A percentile compares a stretch with the other conserved stretches of the same genome.
phyloP scores from a whole-genome alignment of 2,329 filamentous ascomycete genomes.

The Periconia macrospinosa region DNA sequence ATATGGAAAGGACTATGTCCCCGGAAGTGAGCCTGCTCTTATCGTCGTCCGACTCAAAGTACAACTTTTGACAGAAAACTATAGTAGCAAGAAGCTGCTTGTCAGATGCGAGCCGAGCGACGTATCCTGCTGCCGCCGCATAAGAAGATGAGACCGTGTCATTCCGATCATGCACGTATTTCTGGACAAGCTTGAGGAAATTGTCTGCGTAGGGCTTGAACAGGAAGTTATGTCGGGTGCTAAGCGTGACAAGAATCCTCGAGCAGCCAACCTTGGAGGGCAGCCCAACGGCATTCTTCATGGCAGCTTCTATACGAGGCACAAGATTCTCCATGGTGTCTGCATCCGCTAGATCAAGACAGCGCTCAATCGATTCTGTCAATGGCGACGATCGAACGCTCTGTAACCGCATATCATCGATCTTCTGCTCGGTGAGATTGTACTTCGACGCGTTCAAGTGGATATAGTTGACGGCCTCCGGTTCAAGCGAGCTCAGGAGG shows the following conservation, averaged over 20 bases:
- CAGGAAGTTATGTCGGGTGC: conserved; percentile 74
- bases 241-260: conserved; percentile 80
- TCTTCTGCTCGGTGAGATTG: conserved; percentile 82
- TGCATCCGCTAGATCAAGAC: conserved; percentile 80
- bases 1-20: conserved; percentile 80
- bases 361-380: conserved; percentile 88
- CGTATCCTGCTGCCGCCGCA: conserved; percentile 81
- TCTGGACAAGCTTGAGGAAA: conserved; percentile 77
- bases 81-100: conserved; percentile 60
- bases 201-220: conserved; percentile 74
- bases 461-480: conserved; percentile 86
- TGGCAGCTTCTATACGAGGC: conserved; percentile 71
- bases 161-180: conserved; percentile 85
- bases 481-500: conserved; percentile 84
- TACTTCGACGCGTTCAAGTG: conserved; percentile 85
- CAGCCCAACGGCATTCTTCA: conserved; percentile 85
- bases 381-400: conserved; percentile 85
- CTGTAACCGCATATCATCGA: conserved; percentile 82
- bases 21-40: conserved; percentile 72
- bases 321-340: conserved; percentile 74
- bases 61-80: conserved; percentile 65
- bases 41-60: conserved; percentile 81
- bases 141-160: conserved; percentile 91
- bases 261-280: conserved; percentile 93
- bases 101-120: conserved; percentile 68